phyloP scores from a whole-genome alignment of 2,329 filamentous ascomycete genomes.

The Diaporthe sp. region DNA sequence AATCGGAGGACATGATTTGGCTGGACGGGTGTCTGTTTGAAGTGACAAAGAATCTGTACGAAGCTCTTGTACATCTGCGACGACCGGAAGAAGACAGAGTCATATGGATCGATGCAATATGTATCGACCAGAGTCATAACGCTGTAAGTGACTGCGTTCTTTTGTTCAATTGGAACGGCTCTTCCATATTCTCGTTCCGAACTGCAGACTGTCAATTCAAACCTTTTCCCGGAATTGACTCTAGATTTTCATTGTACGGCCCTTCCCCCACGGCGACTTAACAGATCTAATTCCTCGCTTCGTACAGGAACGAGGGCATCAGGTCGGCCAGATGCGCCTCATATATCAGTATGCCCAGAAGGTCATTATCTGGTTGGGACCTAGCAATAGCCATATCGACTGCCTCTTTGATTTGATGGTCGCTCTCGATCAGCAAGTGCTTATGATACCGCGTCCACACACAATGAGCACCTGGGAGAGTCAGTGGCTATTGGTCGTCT shows the following conservation, averaged over 20 bases:
- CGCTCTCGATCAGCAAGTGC: neutral
- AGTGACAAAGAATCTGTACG: neutral
- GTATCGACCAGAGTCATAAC: neutral
- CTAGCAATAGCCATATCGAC: neutral
- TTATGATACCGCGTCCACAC: neutral
- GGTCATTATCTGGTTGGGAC: neutral
- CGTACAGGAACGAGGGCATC: slow-evolving; percentile 4
- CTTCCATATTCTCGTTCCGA: no score
- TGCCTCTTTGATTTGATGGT: neutral
- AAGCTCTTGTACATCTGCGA: neutral
- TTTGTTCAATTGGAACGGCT: no score
- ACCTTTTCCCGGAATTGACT: no score
- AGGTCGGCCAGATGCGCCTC: neutral
- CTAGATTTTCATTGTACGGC: accelerated
- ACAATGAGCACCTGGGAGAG: neutral
- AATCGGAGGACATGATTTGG: neutral
- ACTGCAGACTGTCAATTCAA: neutral
- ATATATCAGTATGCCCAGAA: neutral
- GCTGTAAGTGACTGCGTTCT: neutral
- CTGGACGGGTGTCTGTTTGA: neutral
- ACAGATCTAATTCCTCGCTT: no score
- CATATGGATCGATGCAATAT: neutral
- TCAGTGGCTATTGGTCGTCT: neutral
- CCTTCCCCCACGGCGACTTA: neutral
- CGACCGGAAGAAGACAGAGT: neutral